A percentile compares a stretch with the other conserved stretches of the same genome.
phyloP scores from a whole-genome alignment of 2,329 filamentous ascomycete genomes.

The Trichoderma koningiopsis region DNA sequence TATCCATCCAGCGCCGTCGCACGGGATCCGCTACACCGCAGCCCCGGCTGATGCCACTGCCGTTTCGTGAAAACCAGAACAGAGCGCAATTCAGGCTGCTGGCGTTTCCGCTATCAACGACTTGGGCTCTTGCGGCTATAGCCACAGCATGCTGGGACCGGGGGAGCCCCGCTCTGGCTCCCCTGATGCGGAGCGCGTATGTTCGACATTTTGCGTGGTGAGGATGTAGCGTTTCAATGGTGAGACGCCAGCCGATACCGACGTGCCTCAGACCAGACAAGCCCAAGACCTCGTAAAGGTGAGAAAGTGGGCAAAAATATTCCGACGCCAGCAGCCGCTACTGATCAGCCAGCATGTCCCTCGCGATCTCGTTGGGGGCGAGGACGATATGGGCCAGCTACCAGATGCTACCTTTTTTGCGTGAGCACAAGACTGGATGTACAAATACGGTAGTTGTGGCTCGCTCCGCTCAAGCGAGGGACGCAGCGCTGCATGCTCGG shows the following conservation, averaged over 20 bases:
- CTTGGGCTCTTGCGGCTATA: not conserved
- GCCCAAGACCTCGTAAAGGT: not conserved
- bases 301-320: not conserved
- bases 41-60: constrained; percentile 9
- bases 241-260: constrained; percentile 23
- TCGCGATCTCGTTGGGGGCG: constrained; percentile 8
- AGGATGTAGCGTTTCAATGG: constrained; percentile 26
- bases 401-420: not conserved
- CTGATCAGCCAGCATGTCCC: not conserved
- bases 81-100: constrained; percentile 1
- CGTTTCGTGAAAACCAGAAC: not conserved
- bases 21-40: constrained; percentile 9
- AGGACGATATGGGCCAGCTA: constrained; percentile 1
- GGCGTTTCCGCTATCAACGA: constrained; percentile 10
- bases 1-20: not conserved
- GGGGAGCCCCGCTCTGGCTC: not conserved
- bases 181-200: constrained; percentile 16
- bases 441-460: not conserved
- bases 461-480: not conserved
- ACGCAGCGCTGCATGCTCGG: not conserved
- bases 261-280: not conserved
- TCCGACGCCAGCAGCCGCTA: not conserved
- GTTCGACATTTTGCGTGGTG: constrained; percentile 21
- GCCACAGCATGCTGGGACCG: not conserved
- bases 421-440: not conserved